Percentiles rank a stretch among this genome's conserved stretches.
Evolutionary conservation across 192 early-diverging fungal species (phyloP).

Genomic region (Borealophlyctis nickersoniae): DNA sequence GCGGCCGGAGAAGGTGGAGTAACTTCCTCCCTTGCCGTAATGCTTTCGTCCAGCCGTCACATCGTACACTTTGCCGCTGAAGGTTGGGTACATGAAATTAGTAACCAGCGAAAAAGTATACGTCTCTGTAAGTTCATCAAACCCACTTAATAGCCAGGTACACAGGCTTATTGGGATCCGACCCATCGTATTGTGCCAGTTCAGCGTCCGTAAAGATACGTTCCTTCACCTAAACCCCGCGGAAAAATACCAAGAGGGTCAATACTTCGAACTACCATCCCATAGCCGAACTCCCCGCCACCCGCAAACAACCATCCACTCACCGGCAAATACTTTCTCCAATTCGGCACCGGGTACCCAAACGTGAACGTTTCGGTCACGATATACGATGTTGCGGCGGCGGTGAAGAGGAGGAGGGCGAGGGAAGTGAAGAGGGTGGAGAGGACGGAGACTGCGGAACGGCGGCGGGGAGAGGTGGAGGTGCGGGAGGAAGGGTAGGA

Average conservation of each 20-base stretch:
- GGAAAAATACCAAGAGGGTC: background rate
- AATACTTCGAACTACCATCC: background rate
- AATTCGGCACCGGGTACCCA: slow-evolving; percentile 38
- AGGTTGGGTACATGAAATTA: background rate
- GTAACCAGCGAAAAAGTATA: background rate
- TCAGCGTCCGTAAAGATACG: slow-evolving; percentile 68
- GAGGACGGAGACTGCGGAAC: background rate
- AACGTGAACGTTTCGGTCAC: slow-evolving; percentile 44
- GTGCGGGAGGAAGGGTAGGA: background rate
- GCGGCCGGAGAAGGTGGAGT: slow-evolving; percentile 83
- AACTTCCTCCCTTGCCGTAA: slow-evolving; percentile 81
- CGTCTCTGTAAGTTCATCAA: no score
- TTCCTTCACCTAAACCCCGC: slow-evolving; percentile 19
- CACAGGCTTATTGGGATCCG: slow-evolving; percentile 73
- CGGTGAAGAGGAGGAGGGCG: background rate
- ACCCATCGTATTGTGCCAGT: slow-evolving; percentile 80
- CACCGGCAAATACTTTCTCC: slow-evolving; percentile 38
- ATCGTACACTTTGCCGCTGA: slow-evolving; percentile 90
- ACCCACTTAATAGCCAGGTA: slow-evolving; percentile 84
- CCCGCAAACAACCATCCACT: slow-evolving; percentile 1
- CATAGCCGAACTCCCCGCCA: background rate
- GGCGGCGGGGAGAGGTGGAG: background rate
- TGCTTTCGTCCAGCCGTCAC: slow-evolving; percentile 72
- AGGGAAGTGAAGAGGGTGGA: background rate
- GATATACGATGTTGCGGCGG: slow-evolving; percentile 29